These are phyloP conservation scores for Herpotrichia juniperi DNA, from an alignment of 2,329 filamentous ascomycete species.

Conservation along the genomic window DNA sequence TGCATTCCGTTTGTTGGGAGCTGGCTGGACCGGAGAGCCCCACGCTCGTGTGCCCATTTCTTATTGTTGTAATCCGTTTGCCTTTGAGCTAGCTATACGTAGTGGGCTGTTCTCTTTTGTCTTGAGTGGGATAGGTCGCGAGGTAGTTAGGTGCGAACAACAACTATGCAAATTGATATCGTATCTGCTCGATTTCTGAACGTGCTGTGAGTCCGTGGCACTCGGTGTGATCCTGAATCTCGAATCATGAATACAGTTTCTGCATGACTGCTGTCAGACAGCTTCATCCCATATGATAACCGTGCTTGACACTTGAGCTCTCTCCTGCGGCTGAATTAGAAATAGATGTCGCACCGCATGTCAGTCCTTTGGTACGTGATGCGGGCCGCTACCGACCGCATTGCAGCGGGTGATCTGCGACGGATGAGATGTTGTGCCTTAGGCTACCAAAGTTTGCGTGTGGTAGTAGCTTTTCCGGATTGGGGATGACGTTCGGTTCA, in stretches of 20 bases:
- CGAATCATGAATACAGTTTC: no score
- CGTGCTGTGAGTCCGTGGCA: no score
- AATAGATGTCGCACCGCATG: neutral
- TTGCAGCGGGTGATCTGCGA: neutral
- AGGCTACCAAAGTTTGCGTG: neutral
- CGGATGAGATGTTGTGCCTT: neutral
- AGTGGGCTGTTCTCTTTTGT: neutral
- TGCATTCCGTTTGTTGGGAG: neutral
- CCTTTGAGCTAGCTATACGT: neutral
- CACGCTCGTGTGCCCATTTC: neutral
- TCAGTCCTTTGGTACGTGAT: neutral
- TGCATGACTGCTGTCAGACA: no score
- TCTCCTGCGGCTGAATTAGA: neutral
- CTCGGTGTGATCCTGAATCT: no score
- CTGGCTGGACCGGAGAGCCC: slow-evolving; percentile 2
- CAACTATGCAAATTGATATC: no score
- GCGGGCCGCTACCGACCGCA: neutral
- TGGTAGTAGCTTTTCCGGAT: no score
- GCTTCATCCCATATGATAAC: no score
- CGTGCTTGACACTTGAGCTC: neutral
- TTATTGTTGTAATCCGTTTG: neutral
- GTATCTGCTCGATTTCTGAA: no score
- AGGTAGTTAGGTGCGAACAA: no score
- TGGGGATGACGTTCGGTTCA: no score
- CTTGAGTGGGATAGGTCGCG: neutral